Evolutionary conservation across 2,329 filamentous ascomycete genomes (phyloP), one percentile per base, ranked within the genome.

Genomic region (Ophiosphaerella herpotricha): DNA sequence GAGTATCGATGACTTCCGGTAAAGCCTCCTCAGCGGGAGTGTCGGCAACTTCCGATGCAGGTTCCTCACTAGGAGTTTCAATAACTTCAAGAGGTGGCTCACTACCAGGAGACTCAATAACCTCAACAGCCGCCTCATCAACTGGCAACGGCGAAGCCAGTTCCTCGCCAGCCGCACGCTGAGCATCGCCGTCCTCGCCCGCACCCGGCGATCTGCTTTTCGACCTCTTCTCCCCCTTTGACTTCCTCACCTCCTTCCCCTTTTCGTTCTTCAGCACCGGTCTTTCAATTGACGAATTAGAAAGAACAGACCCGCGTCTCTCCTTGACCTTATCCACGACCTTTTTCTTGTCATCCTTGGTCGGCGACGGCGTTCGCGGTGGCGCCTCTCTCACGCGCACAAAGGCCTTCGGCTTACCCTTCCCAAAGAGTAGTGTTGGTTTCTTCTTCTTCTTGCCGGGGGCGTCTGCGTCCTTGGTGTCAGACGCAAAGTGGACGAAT

Each of bases 381-480:
- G 56, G 46, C n/a, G 66, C 54, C 7, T 64, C 59, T 40, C 54
- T 67, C n/a, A 67, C 52, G 11, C 70, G 68, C 37, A 72, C 57
- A 47, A 71, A 72, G 23, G 63, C 68, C 31, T 53, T 70, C 13
- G 58, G 52, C 46, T 68, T 72, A 11, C 60, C 61, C 44, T 70
- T 72, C 12, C 62, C 60, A 35, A 55, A 40, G 12, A 48, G 55
- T 9, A 52, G 16, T 31, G 57, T 63, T 29, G 26, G 26, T 53
- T 61, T 65, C 49, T 64, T 69, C 54, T 64, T 71, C 46, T 66
- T 71, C 12, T 57, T 57, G 44, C 58, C 64, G 32, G 39, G 39
- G 32, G 66, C 55, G 51, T 71, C 70, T 67, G 67, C 55, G 52
- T 70, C 68, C 68, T 72, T 73, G 48, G 67, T 66, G 65, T 73